Conservation (phyloP, 345 rosid genomes). For the Acer negundo region DNA sequence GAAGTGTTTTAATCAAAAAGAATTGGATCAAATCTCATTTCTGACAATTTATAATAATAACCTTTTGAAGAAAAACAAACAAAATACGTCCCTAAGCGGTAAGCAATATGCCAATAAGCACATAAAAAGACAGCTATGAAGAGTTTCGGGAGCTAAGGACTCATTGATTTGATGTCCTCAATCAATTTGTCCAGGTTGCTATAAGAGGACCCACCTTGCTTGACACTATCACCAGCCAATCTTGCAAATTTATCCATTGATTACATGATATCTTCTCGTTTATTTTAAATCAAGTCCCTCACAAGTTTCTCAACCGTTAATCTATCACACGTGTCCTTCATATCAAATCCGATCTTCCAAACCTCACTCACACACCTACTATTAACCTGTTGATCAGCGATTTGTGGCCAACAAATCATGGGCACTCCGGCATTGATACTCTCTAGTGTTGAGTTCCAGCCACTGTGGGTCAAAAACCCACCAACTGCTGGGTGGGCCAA, state of each 20-base stretch:
- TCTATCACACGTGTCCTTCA: slow-evolving; percentile 63
- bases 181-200: slow-evolving; percentile 40
- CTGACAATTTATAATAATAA: neutral
- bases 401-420: slow-evolving; percentile 40
- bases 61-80: too few relatives aligned
- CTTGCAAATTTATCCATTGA: slow-evolving; percentile 32
- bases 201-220: slow-evolving; percentile 47
- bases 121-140: slow-evolving; percentile 2
- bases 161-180: slow-evolving; percentile 38
- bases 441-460: slow-evolving; percentile 37
- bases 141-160: neutral
- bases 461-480: slow-evolving; percentile 38
- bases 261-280: slow-evolving; percentile 18
- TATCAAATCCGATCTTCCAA: slow-evolving; percentile 53
- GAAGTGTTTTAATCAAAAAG: neutral
- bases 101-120: too few relatives aligned
- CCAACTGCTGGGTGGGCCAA: slow-evolving; percentile 38
- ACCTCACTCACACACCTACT: slow-evolving; percentile 34
- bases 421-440: slow-evolving; percentile 37
- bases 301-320: slow-evolving; percentile 50
- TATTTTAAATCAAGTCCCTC: slow-evolving; percentile 39
- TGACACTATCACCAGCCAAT: slow-evolving; percentile 26
- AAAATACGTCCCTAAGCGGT: too few relatives aligned
- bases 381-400: slow-evolving; percentile 41
- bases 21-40: neutral